These are phyloP conservation scores for Eragrostis tef DNA, from an alignment of 202 grass and related monocot genomes.

Conservation along the genomic window DNA sequence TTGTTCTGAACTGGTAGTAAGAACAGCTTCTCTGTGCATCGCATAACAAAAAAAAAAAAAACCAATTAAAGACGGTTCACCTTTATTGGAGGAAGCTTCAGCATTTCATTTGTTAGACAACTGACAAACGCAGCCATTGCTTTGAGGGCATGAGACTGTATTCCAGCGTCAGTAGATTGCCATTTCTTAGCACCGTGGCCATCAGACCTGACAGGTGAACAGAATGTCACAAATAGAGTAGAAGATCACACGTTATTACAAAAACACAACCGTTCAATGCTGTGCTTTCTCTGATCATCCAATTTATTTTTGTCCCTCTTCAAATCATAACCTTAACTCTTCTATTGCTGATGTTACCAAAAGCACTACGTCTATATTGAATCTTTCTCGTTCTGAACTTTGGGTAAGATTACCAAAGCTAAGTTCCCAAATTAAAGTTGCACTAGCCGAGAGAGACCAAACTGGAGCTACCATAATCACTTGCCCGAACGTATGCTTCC, in stretches of 20 bases:
- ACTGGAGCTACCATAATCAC: background rate
- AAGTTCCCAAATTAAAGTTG: background rate
- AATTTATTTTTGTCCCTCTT: background rate
- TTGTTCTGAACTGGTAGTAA: background rate
- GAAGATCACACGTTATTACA: background rate
- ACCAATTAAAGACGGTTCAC: constrained; percentile 35
- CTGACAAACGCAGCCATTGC: constrained; percentile 57
- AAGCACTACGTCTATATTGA: background rate
- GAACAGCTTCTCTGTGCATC: background rate
- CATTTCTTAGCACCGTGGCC: constrained; percentile 63
- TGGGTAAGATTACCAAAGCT: background rate
- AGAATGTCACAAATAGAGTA: background rate
- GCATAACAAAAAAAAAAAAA: background rate
- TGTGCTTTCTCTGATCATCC: too few species aligned
- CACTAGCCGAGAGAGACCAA: too few species aligned
- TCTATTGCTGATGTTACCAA: background rate
- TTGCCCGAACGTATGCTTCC: too few species aligned
- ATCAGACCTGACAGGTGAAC: constrained; percentile 55
- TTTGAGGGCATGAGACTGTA: constrained; percentile 78
- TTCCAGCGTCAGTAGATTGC: constrained; percentile 71
- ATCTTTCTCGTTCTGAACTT: background rate
- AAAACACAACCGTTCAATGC: background rate
- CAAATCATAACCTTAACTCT: too few species aligned
- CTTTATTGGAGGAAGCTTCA: constrained; percentile 71
- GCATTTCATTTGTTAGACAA: constrained; percentile 56